These are phyloP conservation scores for Jimgerdemannia lactiflua DNA, from an alignment of 192 early-diverging fungal genomes.

Conservation along the genomic window DNA sequence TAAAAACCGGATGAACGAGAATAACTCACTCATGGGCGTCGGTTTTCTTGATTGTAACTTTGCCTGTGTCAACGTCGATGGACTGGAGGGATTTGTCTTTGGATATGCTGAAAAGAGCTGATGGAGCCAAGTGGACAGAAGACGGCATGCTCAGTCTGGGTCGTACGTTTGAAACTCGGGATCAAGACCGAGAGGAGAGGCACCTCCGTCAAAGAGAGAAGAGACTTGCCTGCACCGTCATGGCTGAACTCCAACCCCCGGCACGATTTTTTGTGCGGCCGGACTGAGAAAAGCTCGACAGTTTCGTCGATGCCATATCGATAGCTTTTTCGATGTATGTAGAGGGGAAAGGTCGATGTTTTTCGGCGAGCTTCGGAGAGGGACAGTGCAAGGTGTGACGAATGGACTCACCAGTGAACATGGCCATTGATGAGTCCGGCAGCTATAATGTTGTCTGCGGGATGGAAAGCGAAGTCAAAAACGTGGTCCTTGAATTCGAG, in stretches of 20 bases:
- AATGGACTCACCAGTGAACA: conserved; percentile 55
- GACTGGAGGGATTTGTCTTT: conserved; percentile 83
- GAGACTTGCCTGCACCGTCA: conserved; percentile 62
- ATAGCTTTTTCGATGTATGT: conserved; percentile 4
- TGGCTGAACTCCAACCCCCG: conserved; percentile 77
- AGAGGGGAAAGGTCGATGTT: not conserved
- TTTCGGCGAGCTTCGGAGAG: not conserved
- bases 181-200: no score
- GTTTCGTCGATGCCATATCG: conserved; percentile 29
- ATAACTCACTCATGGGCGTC: conserved; percentile 80
- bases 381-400: no score
- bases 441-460: conserved; percentile 59
- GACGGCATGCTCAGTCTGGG: no score
- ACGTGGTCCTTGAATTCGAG: conserved; percentile 47
- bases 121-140: not conserved
- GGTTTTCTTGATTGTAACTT: conserved; percentile 62
- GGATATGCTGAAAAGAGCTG: conserved; percentile 78
- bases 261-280: conserved; percentile 82
- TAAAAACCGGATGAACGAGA: no score
- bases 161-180: no score
- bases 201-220: not conserved
- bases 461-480: conserved; percentile 72
- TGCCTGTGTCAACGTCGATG: conserved; percentile 74
- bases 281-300: conserved; percentile 45
- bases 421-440: conserved; percentile 73